Percentiles rank a stretch among this genome's conserved stretches.
Conservation (phyloP, 1,284 basidiomycete species). For the Ceratobasidium theobromae region DNA sequence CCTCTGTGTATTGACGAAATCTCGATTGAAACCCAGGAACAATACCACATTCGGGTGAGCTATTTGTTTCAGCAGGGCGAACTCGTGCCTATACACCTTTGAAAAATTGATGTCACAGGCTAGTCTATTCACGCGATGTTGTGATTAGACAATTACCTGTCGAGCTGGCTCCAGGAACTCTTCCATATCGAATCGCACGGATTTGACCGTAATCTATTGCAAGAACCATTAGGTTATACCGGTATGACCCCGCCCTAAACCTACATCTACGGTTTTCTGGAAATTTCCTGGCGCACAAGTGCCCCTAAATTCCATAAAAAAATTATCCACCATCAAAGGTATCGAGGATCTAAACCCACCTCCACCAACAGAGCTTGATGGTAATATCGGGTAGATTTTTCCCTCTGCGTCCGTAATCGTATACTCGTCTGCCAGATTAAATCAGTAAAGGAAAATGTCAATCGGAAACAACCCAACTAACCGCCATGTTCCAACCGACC, state of each 20-base stretch:
- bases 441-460: neutral
- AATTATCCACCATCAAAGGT: neutral
- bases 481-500: constrained; percentile 23
- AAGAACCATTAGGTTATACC: neutral
- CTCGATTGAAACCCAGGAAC: constrained; percentile 8
- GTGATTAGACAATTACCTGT: neutral
- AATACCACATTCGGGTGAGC: neutral
- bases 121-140: neutral
- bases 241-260: neutral
- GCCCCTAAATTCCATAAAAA: neutral
- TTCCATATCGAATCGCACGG: neutral
- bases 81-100: constrained; percentile 7
- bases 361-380: constrained; percentile 18
- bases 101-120: neutral
- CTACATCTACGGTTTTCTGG: constrained; percentile 1
- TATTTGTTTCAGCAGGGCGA: constrained; percentile 6
- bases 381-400: neutral
- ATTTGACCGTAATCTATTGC: neutral
- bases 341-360: neutral
- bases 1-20: neutral
- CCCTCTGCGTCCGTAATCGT: neutral
- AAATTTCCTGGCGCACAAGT: constrained; percentile 9
- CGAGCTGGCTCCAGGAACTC: neutral
- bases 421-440: neutral
- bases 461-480: neutral